Evolutionary conservation across 805 yeast genomes (phyloP).

Genomic region (Danielia reshetovae): DNA sequence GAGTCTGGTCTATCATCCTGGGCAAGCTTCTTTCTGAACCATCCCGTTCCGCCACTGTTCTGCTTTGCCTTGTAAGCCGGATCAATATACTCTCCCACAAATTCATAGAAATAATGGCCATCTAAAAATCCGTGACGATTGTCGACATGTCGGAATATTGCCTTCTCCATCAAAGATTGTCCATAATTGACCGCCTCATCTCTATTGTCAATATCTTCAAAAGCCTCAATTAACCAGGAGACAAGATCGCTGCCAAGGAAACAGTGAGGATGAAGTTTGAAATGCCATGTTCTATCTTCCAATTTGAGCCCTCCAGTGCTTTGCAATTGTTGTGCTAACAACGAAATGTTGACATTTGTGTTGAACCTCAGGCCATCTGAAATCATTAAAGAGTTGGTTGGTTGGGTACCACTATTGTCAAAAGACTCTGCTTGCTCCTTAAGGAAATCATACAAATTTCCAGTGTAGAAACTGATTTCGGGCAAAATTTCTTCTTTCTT

Average conservation of each 20-base stretch:
- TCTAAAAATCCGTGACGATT: slow-evolving; percentile 79
- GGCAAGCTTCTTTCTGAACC: slow-evolving; percentile 29
- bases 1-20: slow-evolving; percentile 6
- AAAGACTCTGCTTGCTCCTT: slow-evolving; percentile 42
- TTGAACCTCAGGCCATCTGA: slow-evolving; percentile 39
- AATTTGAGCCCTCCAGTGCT: slow-evolving; percentile 59
- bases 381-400: slow-evolving; percentile 26
- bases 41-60: slow-evolving; percentile 11
- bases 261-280: slow-evolving; percentile 70
- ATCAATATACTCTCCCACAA: slow-evolving; percentile 52
- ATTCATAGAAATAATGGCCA: slow-evolving; percentile 87
- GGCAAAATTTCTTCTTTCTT: slow-evolving; percentile 53
- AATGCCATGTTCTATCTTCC: slow-evolving; percentile 87
- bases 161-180: slow-evolving; percentile 66
- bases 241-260: slow-evolving; percentile 85
- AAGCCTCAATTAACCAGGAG: slow-evolving; percentile 75
- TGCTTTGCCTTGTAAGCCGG: slow-evolving; percentile 21
- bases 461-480: slow-evolving; percentile 84
- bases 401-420: slow-evolving; percentile 33
- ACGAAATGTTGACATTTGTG: slow-evolving; percentile 46
- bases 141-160: slow-evolving; percentile 77
- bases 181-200: slow-evolving; percentile 85
- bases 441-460: slow-evolving; percentile 68
- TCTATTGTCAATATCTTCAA: slow-evolving; percentile 72
- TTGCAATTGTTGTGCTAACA: slow-evolving; percentile 64